Conservation (phyloP, 2,329 filamentous ascomycete species). For the Talaromyces sp. region DNA sequence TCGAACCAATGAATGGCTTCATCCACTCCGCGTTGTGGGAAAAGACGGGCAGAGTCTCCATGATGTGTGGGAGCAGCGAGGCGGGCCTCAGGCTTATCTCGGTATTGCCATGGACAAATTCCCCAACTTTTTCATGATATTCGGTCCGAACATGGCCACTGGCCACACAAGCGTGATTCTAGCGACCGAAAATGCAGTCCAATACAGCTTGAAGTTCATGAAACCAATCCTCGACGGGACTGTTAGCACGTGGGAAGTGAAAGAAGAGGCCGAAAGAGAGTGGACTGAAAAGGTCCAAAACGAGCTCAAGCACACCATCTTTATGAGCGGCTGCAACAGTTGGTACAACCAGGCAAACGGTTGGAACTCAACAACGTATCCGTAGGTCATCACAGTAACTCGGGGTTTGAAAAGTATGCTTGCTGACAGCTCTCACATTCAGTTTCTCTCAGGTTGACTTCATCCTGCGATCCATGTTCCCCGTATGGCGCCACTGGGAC, state of each 20-base stretch:
- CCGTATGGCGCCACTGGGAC: constrained; percentile 51
- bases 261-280: constrained; percentile 41
- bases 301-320: constrained; percentile 44
- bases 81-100: constrained; percentile 60
- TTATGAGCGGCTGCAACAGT: constrained; percentile 41
- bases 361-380: constrained; percentile 49
- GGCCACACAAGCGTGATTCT: constrained; percentile 59
- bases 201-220: constrained; percentile 56
- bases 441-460: constrained; percentile 51
- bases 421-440: constrained; percentile 11
- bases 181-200: constrained; percentile 57
- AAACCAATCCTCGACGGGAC: constrained; percentile 47
- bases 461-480: constrained; percentile 47
- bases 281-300: constrained; percentile 47
- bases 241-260: constrained; percentile 44
- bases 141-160: constrained; percentile 59
- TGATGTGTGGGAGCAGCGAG: constrained; percentile 54
- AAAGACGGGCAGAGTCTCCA: constrained; percentile 46
- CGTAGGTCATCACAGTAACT: constrained; percentile 25
- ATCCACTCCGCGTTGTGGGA: constrained; percentile 51
- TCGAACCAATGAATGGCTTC: constrained; percentile 50
- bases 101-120: constrained; percentile 55
- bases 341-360: constrained; percentile 47
- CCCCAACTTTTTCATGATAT: constrained; percentile 61
- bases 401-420: background rate